Evolutionary conservation across 345 rosid species (phyloP).

Genomic region (Boechera stricta): DNA sequence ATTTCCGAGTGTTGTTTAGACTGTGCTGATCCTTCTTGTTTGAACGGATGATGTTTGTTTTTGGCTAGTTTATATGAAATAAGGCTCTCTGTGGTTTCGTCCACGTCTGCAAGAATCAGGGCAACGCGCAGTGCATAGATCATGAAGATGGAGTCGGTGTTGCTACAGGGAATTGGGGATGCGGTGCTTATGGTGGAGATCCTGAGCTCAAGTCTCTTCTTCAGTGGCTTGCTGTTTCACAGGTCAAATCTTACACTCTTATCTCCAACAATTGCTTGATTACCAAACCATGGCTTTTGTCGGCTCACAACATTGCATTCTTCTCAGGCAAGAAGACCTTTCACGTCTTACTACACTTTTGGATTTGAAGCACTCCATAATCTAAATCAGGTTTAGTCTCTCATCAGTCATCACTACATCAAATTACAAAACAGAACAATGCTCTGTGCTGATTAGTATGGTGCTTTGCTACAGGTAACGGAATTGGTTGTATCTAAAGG

Average conservation of each 20-base stretch:
- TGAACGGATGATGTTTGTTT: too few relatives aligned
- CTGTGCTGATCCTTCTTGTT: too few relatives aligned
- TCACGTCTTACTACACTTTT: slow-evolving; percentile 62
- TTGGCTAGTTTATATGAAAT: slow-evolving; percentile 26
- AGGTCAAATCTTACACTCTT: slow-evolving; percentile 51
- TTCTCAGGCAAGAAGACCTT: slow-evolving; percentile 74
- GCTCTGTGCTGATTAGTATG: not conserved
- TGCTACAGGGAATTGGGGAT: slow-evolving; percentile 96
- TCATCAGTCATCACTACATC: not conserved
- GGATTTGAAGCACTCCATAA: slow-evolving; percentile 55
- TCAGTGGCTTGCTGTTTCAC: slow-evolving; percentile 97
- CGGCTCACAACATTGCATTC: slow-evolving; percentile 20
- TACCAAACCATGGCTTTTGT: not conserved
- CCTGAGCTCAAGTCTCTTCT: slow-evolving; percentile 77
- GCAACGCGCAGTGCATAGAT: slow-evolving; percentile 32
- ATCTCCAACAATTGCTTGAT: not conserved
- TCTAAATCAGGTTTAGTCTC: slow-evolving; percentile 56
- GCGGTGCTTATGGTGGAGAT: slow-evolving; percentile 95
- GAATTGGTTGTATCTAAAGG: slow-evolving; percentile 58
- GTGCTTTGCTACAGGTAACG: slow-evolving; percentile 47
- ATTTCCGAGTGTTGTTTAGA: not conserved
- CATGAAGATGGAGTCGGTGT: slow-evolving; percentile 60
- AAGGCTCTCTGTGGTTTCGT: slow-evolving; percentile 86
- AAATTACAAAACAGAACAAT: slow-evolving; percentile 2
- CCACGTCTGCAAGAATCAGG: slow-evolving; percentile 52